Base-by-base conservation (phyloP, 257 asterid genomes). In the Scutellaria minor region DNA sequence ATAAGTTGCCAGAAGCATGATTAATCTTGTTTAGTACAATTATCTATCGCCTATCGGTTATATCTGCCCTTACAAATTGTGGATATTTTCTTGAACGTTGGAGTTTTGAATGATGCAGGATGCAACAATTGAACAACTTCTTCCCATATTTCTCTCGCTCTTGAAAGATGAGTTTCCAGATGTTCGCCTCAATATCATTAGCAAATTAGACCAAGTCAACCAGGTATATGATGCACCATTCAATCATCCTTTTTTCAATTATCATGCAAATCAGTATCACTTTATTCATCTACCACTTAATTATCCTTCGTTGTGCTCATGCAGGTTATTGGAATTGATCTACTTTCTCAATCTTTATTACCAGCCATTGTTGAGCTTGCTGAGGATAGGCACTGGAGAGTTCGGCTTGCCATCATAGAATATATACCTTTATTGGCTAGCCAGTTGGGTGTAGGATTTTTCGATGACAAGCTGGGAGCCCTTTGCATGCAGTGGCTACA, bases 191-290 rank as follows among this genome's bases (percentile, higher is more conserved):
- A 90, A 87, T 74, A 88, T 88, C 78, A 90, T 90, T 81, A 90
- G 97, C 88, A 90, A 90, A 84, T 88, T 91, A 70, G 96, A 91
- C 79, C 97, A 89, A 89, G 97, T 91, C 70, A 91, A 91, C 72
- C 97, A 89, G 92, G 97, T 88, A 7, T 46, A 61, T 57, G 41
- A 58, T 42, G 35, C 37, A 35, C 73, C 74, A 27, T 48, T 40
- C 35, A 10, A n/a, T 44, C 13, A 0, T 48, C 72, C 60, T 41
- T 35, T 44, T 8, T 37, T 61, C 51, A 48, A 9, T 58, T 58
- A 47, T 58, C 13, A 41, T 48, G 62, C 37, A 18, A 27, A 68
- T 18, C 54, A 44, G 64, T 60, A 15, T 54, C 24, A n/a, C 45
- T 18, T 53, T 60, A 42, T 72, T 41, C 50, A 64, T n/a, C 15